phyloP scores from a whole-genome alignment of 805 yeast genomes.

The Wickerhamomyces chaumierensis region DNA sequence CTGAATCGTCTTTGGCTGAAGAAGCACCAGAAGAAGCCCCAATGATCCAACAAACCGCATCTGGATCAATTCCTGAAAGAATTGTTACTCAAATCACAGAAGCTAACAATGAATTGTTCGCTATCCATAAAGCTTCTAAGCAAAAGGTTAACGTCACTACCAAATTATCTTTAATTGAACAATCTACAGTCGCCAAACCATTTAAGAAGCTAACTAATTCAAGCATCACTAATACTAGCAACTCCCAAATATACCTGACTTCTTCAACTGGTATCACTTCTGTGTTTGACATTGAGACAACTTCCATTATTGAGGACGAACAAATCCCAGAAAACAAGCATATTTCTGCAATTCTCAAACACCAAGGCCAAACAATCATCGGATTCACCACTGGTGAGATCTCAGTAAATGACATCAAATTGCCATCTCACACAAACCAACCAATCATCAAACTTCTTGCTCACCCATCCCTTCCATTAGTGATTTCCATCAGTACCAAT shows the following conservation, averaged over 20 bases:
- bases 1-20: not conserved
- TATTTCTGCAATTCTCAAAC: conserved; percentile 6
- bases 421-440: conserved; percentile 2
- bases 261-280: conserved; percentile 12
- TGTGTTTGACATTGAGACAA: conserved; percentile 3
- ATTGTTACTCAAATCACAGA: conserved; percentile 2
- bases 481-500: conserved; percentile 19
- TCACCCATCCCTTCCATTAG: conserved; percentile 25
- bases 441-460: conserved; percentile 17
- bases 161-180: not conserved
- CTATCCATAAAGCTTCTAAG: conserved; percentile 14
- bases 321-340: conserved; percentile 6
- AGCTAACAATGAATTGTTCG: conserved; percentile 11
- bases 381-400: conserved; percentile 12
- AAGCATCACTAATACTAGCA: not conserved
- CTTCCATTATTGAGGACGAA: conserved; percentile 7
- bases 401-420: conserved; percentile 3
- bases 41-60: conserved; percentile 2
- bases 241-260: conserved; percentile 6
- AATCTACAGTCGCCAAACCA: conserved; percentile 6
- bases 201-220: conserved; percentile 7
- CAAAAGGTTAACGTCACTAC: conserved; percentile 12
- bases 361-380: conserved; percentile 3
- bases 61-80: conserved; percentile 5
- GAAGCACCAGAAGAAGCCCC: not conserved